phyloP scores from a whole-genome alignment of 73 alveolate species.

The Urostyla sp. region DNA sequence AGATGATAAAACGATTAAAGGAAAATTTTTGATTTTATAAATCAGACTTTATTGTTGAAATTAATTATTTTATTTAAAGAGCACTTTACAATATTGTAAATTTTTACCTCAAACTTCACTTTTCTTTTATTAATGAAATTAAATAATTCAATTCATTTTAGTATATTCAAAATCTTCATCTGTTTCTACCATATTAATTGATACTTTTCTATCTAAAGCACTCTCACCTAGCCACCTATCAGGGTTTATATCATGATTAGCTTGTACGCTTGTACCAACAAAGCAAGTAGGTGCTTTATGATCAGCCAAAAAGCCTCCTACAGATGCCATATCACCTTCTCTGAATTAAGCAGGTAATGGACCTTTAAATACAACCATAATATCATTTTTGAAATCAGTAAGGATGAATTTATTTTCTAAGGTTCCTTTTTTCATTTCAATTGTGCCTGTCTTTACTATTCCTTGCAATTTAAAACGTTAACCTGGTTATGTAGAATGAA shows the following conservation, averaged over 20 bases:
- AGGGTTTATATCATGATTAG: constrained; percentile 62
- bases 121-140: too few species aligned
- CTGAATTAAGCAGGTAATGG: constrained; percentile 57
- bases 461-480: constrained; percentile 67
- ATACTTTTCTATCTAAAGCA: not conserved
- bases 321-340: constrained; percentile 70
- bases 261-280: constrained; percentile 53
- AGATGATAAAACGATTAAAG: constrained; percentile 24
- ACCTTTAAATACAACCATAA: constrained; percentile 57
- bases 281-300: constrained; percentile 57
- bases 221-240: constrained; percentile 67
- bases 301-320: constrained; percentile 72
- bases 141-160: constrained; percentile 54
- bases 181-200: constrained; percentile 43
- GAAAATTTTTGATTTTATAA: too few species aligned
- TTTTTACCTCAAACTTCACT: too few species aligned
- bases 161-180: constrained; percentile 34
- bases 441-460: constrained; percentile 58
- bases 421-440: constrained; percentile 71
- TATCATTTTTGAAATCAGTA: constrained; percentile 70
- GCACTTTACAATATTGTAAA: too few species aligned
- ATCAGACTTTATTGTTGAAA: too few species aligned
- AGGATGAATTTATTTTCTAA: constrained; percentile 61
- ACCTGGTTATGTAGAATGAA: constrained; percentile 63
- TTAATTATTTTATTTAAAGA: too few species aligned